A percentile compares a stretch with the other conserved stretches of the same genome.
Conservation (phyloP, 2,329 filamentous ascomycete genomes). For the Sarocladium strictum region DNA sequence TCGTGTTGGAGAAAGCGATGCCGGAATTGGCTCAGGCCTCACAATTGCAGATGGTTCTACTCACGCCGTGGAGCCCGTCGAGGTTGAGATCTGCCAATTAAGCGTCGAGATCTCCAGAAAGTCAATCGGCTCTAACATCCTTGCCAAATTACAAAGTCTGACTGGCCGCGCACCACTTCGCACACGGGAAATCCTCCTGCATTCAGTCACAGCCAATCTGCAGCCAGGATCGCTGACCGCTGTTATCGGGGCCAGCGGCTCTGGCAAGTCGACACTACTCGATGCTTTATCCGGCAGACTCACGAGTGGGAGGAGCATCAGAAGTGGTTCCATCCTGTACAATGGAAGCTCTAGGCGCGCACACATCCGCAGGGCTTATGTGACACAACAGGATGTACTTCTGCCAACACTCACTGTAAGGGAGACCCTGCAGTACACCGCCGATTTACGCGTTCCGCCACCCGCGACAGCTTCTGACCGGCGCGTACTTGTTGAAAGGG, state of each 20-base stretch:
- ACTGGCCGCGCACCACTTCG: conserved; percentile 25
- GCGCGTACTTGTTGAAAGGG: conserved; percentile 61
- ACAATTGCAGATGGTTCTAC: background rate
- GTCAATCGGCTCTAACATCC: background rate
- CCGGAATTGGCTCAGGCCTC: background rate
- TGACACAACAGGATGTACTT: conserved; percentile 70
- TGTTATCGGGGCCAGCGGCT: conserved; percentile 69
- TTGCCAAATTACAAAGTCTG: background rate
- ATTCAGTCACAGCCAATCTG: conserved; percentile 58
- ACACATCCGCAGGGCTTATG: conserved; percentile 58
- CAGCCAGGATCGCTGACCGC: conserved; percentile 62
- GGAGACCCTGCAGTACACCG: conserved; percentile 67
- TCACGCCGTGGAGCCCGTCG: conserved; percentile 41
- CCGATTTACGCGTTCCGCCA: conserved; percentile 61
- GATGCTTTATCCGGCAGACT: conserved; percentile 67
- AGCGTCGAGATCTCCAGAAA: conserved; percentile 23
- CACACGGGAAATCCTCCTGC: conserved; percentile 53
- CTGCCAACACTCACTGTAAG: conserved; percentile 67
- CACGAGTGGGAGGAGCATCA: conserved; percentile 41
- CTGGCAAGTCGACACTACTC: conserved; percentile 65
- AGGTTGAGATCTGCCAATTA: conserved; percentile 35
- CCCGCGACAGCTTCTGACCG: conserved; percentile 54
- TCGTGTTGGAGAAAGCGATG: too few relatives aligned
- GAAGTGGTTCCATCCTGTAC: conserved; percentile 52
- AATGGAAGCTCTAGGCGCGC: conserved; percentile 50